phyloP scores from a whole-genome alignment of 1,284 basidiomycete genomes.

The Heterobasidion occidentale region DNA sequence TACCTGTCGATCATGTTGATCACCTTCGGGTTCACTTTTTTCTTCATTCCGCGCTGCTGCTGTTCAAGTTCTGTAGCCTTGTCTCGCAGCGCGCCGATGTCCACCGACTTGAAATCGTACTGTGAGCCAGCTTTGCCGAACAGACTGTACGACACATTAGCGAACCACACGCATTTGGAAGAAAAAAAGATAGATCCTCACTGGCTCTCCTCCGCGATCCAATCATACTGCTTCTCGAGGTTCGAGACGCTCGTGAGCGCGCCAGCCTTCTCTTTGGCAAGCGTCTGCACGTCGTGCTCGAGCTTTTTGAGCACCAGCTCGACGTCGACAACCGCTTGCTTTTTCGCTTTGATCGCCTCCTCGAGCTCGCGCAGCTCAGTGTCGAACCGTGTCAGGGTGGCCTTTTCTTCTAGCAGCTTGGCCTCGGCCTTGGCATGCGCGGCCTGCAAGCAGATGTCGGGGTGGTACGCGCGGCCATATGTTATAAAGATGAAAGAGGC shows the following conservation, averaged over 20 bases:
- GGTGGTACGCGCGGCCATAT: background rate
- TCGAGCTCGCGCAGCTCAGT: constrained; percentile 83
- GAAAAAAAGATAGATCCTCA: constrained; percentile 31
- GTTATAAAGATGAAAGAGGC: constrained; percentile 4
- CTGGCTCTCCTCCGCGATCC: constrained; percentile 87
- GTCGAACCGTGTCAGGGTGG: constrained; percentile 83
- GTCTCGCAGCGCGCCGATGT: constrained; percentile 58
- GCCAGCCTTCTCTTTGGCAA: constrained; percentile 46
- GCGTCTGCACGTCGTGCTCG: constrained; percentile 41
- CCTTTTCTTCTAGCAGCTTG: constrained; percentile 77
- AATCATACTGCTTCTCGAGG: constrained; percentile 80
- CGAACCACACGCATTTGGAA: background rate
- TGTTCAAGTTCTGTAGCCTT: constrained; percentile 75
- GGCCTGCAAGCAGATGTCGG: constrained; percentile 29
- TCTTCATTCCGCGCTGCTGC: constrained; percentile 83
- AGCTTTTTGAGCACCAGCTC: constrained; percentile 63
- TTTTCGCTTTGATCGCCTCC: constrained; percentile 74
- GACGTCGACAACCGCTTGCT: constrained; percentile 63
- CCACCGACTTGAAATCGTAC: constrained; percentile 78
- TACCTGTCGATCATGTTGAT: constrained; percentile 95
- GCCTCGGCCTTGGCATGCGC: constrained; percentile 58
- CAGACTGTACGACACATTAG: constrained; percentile 29
- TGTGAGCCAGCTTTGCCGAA: constrained; percentile 81
- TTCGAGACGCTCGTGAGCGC: constrained; percentile 37
- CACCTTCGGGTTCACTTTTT: constrained; percentile 94